Evolutionary conservation across 306 rosid species (phyloP).

Genomic region (Betula pendula): DNA sequence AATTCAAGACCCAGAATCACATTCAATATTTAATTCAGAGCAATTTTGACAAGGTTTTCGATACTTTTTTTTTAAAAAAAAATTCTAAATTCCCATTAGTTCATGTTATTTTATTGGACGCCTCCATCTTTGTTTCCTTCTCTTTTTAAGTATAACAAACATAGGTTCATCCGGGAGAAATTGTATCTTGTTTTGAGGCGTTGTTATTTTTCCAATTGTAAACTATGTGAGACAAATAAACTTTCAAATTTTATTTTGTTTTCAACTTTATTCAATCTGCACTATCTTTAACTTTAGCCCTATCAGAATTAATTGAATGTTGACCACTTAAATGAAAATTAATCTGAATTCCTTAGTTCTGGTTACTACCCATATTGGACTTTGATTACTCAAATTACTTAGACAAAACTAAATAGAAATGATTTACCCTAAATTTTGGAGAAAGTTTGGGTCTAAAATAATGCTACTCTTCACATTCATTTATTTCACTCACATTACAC

Average conservation of each 20-base stretch:
- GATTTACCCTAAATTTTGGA: not conserved
- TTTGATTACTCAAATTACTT: not conserved
- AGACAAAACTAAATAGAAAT: not conserved
- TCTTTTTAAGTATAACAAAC: constrained; percentile 1
- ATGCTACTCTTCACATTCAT: no score
- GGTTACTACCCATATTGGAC: not conserved
- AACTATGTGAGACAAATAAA: not conserved
- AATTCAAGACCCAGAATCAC: constrained; percentile 19
- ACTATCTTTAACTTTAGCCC: not conserved
- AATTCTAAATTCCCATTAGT: constrained; percentile 17
- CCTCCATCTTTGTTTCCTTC: not conserved
- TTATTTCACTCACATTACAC: no score
- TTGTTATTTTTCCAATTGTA: not conserved
- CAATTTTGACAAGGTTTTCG: constrained; percentile 24
- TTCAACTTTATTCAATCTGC: not conserved
- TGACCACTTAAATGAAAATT: not conserved
- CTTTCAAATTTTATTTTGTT: not conserved
- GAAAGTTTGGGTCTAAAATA: not conserved
- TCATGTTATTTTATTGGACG: not conserved
- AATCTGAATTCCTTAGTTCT: not conserved
- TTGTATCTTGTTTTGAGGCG: not conserved
- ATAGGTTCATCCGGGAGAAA: not conserved
- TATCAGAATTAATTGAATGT: not conserved
- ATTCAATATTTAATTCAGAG: not conserved
- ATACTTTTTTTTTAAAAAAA: not conserved